A percentile compares a stretch with the other conserved stretches of the same genome.
Evolutionary conservation across 139 green algal genomes (phyloP).

Genomic region (Tetraselmis striata): DNA sequence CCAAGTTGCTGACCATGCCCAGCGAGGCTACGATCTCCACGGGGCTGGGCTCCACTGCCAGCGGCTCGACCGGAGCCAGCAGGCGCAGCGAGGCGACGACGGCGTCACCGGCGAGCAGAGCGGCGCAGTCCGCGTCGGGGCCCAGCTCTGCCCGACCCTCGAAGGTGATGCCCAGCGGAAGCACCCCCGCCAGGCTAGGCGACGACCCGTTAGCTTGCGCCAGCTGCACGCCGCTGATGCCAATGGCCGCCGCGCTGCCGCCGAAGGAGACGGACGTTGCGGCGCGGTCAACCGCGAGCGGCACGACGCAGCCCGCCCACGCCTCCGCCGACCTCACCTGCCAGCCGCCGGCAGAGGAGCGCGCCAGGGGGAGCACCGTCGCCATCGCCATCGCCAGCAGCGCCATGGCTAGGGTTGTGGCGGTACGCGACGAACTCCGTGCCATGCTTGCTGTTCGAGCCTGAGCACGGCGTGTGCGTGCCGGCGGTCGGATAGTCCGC

Average conservation of each 20-base stretch:
- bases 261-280: neutral
- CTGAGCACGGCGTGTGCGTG: too few relatives aligned
- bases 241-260: neutral
- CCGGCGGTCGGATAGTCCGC: too few relatives aligned
- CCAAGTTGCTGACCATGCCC: neutral
- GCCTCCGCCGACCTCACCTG: neutral
- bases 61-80: neutral
- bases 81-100: neutral
- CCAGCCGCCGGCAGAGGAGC: neutral
- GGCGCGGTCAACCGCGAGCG: neutral
- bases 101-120: neutral
- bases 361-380: too few relatives aligned
- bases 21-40: neutral
- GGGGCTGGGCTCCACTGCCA: neutral
- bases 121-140: neutral
- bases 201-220: neutral
- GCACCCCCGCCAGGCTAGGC: neutral
- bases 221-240: neutral
- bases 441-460: too few relatives aligned
- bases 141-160: neutral
- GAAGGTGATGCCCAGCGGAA: neutral
- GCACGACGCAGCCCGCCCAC: neutral
- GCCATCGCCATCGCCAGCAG: too few relatives aligned
- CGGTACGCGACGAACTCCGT: too few relatives aligned
- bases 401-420: too few relatives aligned